Base-by-base conservation (phyloP, 768 basidiomycete species). In the Phlegmacium glaucopus region DNA sequence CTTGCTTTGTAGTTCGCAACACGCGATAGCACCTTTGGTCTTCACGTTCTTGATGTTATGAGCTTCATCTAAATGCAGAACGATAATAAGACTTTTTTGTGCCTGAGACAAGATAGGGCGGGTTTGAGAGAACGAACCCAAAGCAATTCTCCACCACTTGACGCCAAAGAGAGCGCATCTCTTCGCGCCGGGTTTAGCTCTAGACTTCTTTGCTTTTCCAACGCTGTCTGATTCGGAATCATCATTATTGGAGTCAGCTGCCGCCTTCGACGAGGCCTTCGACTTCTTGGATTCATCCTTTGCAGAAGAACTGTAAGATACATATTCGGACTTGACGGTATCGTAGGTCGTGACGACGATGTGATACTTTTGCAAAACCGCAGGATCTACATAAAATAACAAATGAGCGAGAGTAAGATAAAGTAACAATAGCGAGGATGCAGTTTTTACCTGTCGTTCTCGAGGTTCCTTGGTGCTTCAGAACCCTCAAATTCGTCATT, bases 11-110 rank as follows among this genome's bases (percentile, higher is more conserved):
- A 95, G 71, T 6, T 74, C 86, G 50, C 82, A 88, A 50, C 90
- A 91, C 0, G 90, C 92, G 30, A 83, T 71, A 2, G 90, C 82
- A 26, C 79, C 79, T 59, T 91, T 88, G 0, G 86, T 89, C 29
- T 75, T 83, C 42, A 80, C 74, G 58, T 94, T 92, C 74, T 94
- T 95, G 72, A 96, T 95, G 56, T 87, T 90, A 61, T 96, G 94
- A 0, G 94, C 94, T 60, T 96, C 93, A 59, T 96, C 94, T 90
- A 41, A 46, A 38, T n/a, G 30, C 4, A 26, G 16, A 34, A 42
- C 29, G 44, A 22, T 4, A 45, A 34, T 34, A n/a, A 10, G n/a
- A n/a, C 17, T 8, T 44, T 34, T 2, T 8, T n/a, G n/a, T n/a
- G n/a, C n/a, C n/a, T n/a, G n/a, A n/a, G n/a, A n/a, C n/a, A n/a